These are phyloP conservation scores for Fusarium siculi DNA, from an alignment of 2,329 filamentous ascomycete genomes.

Conservation along the genomic window DNA sequence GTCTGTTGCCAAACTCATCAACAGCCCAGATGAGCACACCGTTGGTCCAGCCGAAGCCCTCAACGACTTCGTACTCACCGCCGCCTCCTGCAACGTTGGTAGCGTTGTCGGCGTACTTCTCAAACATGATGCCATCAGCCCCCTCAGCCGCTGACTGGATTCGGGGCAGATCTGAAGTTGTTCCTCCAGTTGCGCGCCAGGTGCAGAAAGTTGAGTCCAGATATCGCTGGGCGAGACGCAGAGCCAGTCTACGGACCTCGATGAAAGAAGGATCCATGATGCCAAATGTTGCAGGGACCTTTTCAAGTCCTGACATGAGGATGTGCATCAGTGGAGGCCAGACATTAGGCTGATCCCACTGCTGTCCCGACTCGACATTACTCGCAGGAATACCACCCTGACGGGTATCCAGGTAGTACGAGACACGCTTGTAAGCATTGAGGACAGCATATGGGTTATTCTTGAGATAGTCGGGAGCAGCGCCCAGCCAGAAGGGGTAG, in stretches of 20 bases:
- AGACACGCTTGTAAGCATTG: slow-evolving; percentile 64
- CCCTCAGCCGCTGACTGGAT: slow-evolving; percentile 57
- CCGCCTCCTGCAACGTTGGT: slow-evolving; percentile 71
- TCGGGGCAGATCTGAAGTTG: slow-evolving; percentile 63
- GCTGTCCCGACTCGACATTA: slow-evolving; percentile 69
- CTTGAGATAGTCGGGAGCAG: slow-evolving; percentile 66
- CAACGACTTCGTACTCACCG: slow-evolving; percentile 75
- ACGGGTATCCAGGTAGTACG: slow-evolving; percentile 61
- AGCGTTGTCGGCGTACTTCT: slow-evolving; percentile 72
- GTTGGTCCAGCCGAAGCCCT: slow-evolving; percentile 78
- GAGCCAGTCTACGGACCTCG: slow-evolving; percentile 64
- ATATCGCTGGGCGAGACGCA: slow-evolving; percentile 71
- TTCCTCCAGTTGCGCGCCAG: slow-evolving; percentile 74
- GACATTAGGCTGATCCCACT: slow-evolving; percentile 77
- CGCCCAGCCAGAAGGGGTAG: slow-evolving; percentile 76
- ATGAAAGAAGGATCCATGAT: slow-evolving; percentile 63
- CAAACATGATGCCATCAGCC: slow-evolving; percentile 71
- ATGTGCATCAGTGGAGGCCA: slow-evolving; percentile 76
- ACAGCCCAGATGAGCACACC: slow-evolving; percentile 74
- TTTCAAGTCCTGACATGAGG: slow-evolving; percentile 69
- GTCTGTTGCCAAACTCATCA: slow-evolving; percentile 67
- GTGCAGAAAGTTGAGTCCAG: slow-evolving; percentile 76
- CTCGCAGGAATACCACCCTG: slow-evolving; percentile 70
- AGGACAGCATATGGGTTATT: slow-evolving; percentile 68
- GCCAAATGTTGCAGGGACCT: slow-evolving; percentile 67